These are phyloP conservation scores for Aspergillus nanangensis DNA, from an alignment of 495 filamentous ascomycete genomes.

Conservation along the genomic window DNA sequence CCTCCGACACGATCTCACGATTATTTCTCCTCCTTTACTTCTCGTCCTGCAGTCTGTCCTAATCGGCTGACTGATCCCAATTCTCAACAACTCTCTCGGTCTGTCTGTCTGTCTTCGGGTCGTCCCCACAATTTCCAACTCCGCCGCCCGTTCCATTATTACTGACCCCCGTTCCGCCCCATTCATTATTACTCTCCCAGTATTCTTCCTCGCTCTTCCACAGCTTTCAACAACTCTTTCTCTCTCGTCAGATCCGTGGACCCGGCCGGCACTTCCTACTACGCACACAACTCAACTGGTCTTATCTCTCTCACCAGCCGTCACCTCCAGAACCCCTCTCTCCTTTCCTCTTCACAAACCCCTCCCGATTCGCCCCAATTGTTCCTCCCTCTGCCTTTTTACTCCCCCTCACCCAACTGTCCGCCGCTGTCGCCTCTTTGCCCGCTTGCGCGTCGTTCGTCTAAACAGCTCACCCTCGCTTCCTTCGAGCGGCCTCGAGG, in stretches of 20 bases:
- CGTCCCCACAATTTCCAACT: constrained; percentile 16
- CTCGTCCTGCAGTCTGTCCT: not conserved
- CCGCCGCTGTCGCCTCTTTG: constrained; percentile 10
- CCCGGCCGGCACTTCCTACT: too few species aligned
- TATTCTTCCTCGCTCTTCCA: constrained; percentile 6
- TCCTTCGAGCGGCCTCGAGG: constrained; percentile 9
- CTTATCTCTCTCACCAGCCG: too few species aligned
- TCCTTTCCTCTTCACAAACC: not conserved
- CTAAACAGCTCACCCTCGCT: constrained; percentile 5
- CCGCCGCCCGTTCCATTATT: constrained; percentile 19
- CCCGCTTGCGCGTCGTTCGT: constrained; percentile 6
- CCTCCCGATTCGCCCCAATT: constrained; percentile 1
- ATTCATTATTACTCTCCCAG: constrained; percentile 13
- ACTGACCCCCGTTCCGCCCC: constrained; percentile 24
- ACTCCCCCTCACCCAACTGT: not conserved
- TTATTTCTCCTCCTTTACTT: constrained; percentile 2
- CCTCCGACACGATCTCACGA: too few species aligned
- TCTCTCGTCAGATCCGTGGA: constrained; percentile 8
- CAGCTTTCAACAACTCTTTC: constrained; percentile 5
- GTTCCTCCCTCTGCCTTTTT: not conserved
- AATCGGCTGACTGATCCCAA: not conserved
- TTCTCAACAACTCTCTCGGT: too few species aligned
- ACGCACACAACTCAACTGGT: too few species aligned
- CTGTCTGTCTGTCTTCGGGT: constrained; percentile 3
- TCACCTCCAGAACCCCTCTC: too few species aligned